Conservation (phyloP, 2,329 filamentous ascomycete genomes). For the Cadophora gregata region DNA sequence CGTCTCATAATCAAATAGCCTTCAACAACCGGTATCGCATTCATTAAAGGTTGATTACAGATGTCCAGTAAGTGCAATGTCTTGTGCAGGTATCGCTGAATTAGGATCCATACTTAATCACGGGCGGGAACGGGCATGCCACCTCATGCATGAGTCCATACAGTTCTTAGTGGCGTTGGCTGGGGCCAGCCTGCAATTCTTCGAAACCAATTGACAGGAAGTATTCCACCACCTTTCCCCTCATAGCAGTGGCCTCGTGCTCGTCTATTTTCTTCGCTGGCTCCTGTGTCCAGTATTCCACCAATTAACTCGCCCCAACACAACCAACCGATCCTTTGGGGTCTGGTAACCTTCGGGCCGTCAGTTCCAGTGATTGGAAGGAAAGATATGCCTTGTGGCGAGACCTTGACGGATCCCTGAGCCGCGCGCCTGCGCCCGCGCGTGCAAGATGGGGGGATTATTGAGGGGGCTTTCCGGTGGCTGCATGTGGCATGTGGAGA, state of each 20-base stretch:
- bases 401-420: constrained; percentile 15
- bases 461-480: neutral
- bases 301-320: neutral
- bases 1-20: neutral
- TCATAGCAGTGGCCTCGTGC: constrained; percentile 2
- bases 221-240: neutral
- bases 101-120: constrained; percentile 1
- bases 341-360: constrained; percentile 21
- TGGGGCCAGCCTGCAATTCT: neutral
- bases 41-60: constrained; percentile 13
- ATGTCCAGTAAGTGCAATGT: neutral
- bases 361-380: constrained; percentile 16
- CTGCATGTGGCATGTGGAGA: neutral
- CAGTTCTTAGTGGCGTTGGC: neutral
- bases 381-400: neutral
- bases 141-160: neutral
- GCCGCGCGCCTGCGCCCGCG: constrained; percentile 30
- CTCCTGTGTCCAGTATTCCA: constrained; percentile 9
- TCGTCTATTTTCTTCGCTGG: constrained; percentile 1
- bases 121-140: neutral
- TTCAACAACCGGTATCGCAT: constrained; percentile 6
- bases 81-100: constrained; percentile 2
- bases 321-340: constrained; percentile 8
- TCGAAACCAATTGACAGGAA: constrained; percentile 1
- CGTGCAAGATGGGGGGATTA: neutral